phyloP scores from a whole-genome alignment of 2,329 filamentous ascomycete genomes.

The Sarocladium strictum region DNA sequence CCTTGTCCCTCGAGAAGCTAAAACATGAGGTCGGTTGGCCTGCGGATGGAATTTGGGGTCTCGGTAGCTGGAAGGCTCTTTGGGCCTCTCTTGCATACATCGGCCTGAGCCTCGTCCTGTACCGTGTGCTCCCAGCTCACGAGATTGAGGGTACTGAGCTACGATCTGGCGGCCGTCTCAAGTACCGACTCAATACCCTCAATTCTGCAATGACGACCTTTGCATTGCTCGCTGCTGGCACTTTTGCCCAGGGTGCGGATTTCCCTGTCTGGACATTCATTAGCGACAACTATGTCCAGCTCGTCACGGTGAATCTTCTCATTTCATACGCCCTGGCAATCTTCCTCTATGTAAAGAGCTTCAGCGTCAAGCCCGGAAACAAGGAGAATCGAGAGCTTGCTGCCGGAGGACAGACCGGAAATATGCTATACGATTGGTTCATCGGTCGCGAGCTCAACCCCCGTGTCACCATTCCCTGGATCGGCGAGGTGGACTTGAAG shows the following conservation, averaged over 20 bases:
- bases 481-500: constrained; percentile 88
- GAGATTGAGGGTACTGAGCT: constrained; percentile 67
- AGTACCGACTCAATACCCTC: constrained; percentile 79
- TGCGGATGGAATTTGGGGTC: constrained; percentile 58
- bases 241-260: constrained; percentile 67
- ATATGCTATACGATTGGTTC: constrained; percentile 91
- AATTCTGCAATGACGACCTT: constrained; percentile 69
- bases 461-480: constrained; percentile 67
- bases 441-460: constrained; percentile 95
- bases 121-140: constrained; percentile 69
- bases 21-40: constrained; percentile 83
- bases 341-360: constrained; percentile 78
- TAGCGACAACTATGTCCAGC: constrained; percentile 80
- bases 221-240: constrained; percentile 66
- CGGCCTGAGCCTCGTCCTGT: constrained; percentile 65
- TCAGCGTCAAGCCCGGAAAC: constrained; percentile 73
- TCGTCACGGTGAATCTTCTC: constrained; percentile 76
- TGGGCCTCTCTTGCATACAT: constrained; percentile 75
- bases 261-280: constrained; percentile 92
- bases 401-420: constrained; percentile 74
- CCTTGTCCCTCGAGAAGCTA: constrained; percentile 63
- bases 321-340: constrained; percentile 67
- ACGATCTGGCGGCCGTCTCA: constrained; percentile 64
- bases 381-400: constrained; percentile 70
- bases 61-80: constrained; percentile 64